Percentiles rank a stretch among this genome's conserved stretches.
Evolutionary conservation across 208 protist genomes (phyloP).

Genomic region (Acanthamoeba castellanii): DNA sequence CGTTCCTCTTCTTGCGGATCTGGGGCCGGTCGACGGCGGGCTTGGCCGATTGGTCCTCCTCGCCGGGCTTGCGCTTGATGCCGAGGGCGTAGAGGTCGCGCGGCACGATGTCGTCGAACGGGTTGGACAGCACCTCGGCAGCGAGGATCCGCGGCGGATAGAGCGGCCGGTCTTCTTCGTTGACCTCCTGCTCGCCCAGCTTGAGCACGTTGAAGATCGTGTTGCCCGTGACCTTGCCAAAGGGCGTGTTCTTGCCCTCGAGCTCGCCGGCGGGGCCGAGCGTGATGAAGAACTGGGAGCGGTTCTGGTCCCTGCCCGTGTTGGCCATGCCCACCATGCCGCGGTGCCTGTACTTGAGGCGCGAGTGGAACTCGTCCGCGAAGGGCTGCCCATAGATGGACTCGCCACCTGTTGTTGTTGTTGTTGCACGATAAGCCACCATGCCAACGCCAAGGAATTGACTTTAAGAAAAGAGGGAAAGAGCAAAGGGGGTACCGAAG

Average conservation of each 20-base stretch:
- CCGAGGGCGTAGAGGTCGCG: slow-evolving; percentile 51
- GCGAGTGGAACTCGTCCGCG: slow-evolving; percentile 88
- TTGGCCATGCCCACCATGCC: slow-evolving; percentile 90
- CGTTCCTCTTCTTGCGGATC: slow-evolving; percentile 41
- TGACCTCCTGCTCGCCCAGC: slow-evolving; percentile 85
- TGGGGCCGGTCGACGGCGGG: background rate
- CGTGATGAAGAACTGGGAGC: slow-evolving; percentile 91
- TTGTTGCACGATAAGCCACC: too few species aligned
- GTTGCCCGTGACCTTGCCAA: slow-evolving; percentile 88
- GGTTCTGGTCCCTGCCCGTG: slow-evolving; percentile 81
- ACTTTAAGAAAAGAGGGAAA: background rate
- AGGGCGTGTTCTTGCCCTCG: slow-evolving; percentile 89
- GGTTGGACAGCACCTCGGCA: slow-evolving; percentile 85
- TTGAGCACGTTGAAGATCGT: slow-evolving; percentile 89
- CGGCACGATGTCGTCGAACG: slow-evolving; percentile 88
- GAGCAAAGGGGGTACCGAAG: slow-evolving; percentile 68
- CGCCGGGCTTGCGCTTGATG: slow-evolving; percentile 12
- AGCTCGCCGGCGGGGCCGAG: slow-evolving; percentile 83
- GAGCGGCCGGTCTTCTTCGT: slow-evolving; percentile 85
- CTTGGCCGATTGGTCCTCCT: slow-evolving; percentile 23
- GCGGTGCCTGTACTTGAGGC: slow-evolving; percentile 86
- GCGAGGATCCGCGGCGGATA: slow-evolving; percentile 85
- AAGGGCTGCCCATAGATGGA: slow-evolving; percentile 83
- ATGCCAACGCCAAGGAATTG: background rate
- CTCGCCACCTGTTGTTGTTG: slow-evolving; percentile 75